Evolutionary conservation across 192 early-diverging fungal genomes (phyloP).

Genomic region (Ambispora gerdemannii): DNA sequence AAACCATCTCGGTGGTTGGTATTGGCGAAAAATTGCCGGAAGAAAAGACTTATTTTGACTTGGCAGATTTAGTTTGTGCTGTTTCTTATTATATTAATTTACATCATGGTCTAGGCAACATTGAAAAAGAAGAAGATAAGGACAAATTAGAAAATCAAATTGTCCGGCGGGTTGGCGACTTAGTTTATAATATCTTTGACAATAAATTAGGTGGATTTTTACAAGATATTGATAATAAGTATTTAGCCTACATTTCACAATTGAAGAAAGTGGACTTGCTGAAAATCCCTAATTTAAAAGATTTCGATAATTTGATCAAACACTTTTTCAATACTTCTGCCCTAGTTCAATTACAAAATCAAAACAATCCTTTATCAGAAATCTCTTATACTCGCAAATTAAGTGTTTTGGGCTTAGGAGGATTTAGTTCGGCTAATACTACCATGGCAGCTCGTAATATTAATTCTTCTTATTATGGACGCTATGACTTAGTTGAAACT

Average conservation of each 20-base stretch:
- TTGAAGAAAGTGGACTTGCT: slow-evolving; percentile 12
- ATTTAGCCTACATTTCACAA: slow-evolving; percentile 5
- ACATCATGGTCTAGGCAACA: slow-evolving; percentile 5
- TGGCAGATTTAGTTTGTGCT: slow-evolving; percentile 2
- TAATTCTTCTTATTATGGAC: slow-evolving; percentile 6
- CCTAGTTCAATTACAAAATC: slow-evolving; percentile 8
- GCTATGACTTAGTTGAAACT: slow-evolving; percentile 20
- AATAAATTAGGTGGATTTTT: slow-evolving; percentile 12
- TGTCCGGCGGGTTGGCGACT: not conserved
- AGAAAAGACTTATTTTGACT: slow-evolving; percentile 21
- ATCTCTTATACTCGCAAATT: not conserved
- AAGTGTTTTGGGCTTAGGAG: slow-evolving; percentile 18
- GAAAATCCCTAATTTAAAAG: slow-evolving; percentile 19
- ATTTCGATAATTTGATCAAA: not conserved
- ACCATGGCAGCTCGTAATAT: slow-evolving; percentile 2
- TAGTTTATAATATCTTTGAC: slow-evolving; percentile 11
- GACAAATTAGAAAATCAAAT: slow-evolving; percentile 28
- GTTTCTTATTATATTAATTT: not conserved
- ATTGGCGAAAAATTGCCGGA: slow-evolving; percentile 3
- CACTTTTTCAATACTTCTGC: slow-evolving; percentile 18
- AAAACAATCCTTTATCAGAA: slow-evolving; percentile 14
- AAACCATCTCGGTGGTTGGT: not conserved
- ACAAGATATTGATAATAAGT: slow-evolving; percentile 11
- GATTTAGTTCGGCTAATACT: slow-evolving; percentile 4
- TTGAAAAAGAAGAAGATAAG: slow-evolving; percentile 10